Conservation (phyloP, 768 basidiomycete species). For the Rubroboletus pulcherrimus region DNA sequence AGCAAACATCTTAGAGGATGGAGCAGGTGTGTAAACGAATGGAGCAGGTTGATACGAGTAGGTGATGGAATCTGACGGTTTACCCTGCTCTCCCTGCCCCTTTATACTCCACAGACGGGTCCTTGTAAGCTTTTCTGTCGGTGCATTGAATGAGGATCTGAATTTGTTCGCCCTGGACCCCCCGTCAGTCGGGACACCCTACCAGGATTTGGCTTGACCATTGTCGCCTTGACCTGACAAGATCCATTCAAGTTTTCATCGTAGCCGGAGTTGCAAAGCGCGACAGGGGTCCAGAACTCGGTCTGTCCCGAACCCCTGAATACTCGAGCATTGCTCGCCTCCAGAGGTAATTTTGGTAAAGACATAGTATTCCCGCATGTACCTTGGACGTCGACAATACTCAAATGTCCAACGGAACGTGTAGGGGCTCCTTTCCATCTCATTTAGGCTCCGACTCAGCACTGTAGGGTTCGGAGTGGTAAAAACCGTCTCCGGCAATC, state of each 20-base stretch:
- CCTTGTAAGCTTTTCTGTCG: not conserved
- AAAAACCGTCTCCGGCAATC: not conserved
- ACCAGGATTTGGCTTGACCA: not conserved
- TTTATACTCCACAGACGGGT: not conserved
- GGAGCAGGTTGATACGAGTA: conserved; percentile 1
- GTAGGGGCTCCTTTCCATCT: not conserved
- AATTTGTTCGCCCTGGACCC: not conserved
- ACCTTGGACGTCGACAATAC: not conserved
- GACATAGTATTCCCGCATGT: too few species aligned
- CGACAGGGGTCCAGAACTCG: not conserved
- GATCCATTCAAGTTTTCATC: not conserved
- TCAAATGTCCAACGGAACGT: not conserved
- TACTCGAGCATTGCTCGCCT: not conserved
- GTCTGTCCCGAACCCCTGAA: not conserved
- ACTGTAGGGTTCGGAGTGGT: not conserved
- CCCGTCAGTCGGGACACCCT: not conserved
- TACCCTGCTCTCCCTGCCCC: not conserved
- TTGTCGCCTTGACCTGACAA: not conserved
- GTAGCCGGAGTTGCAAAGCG: not conserved
- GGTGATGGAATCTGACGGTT: not conserved
- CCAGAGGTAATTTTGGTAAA: not conserved
- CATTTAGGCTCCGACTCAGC: not conserved
- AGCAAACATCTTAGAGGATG: conserved; percentile 10
- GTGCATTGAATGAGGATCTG: not conserved
- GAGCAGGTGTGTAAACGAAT: not conserved